A percentile compares a stretch with the other conserved stretches of the same genome.
Evolutionary conservation across 192 early-diverging fungal genomes (phyloP).

Genomic region (Obelidium mucronatum): DNA sequence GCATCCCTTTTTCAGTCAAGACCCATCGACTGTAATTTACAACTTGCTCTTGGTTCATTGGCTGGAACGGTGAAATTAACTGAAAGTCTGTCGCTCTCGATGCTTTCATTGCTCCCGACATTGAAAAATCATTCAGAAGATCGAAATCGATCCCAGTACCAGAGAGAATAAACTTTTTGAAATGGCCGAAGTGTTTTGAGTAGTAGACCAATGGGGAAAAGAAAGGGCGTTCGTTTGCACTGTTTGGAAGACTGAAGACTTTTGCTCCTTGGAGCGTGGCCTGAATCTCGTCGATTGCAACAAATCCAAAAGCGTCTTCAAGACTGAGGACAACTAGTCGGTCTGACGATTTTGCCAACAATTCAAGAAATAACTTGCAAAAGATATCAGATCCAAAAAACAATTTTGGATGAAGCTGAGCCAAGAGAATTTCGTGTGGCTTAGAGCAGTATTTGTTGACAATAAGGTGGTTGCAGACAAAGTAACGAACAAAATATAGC

Average conservation of each 20-base stretch:
- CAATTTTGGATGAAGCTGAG: slow-evolving; percentile 38
- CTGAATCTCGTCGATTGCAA: slow-evolving; percentile 46
- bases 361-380: slow-evolving; percentile 31
- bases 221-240: slow-evolving; percentile 19
- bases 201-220: slow-evolving; percentile 37
- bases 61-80: slow-evolving; percentile 23
- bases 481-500: slow-evolving; percentile 43
- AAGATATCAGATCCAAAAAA: slow-evolving; percentile 46
- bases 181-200: slow-evolving; percentile 35
- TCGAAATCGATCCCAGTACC: slow-evolving; percentile 45
- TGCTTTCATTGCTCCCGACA: slow-evolving; percentile 33
- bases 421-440: slow-evolving; percentile 36
- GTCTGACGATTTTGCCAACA: neutral
- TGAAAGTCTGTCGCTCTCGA: neutral
- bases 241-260: slow-evolving; percentile 23
- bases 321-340: neutral
- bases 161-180: slow-evolving; percentile 38
- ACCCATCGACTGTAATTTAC: slow-evolving; percentile 29
- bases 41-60: slow-evolving; percentile 24
- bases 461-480: slow-evolving; percentile 43
- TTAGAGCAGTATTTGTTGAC: slow-evolving; percentile 30
- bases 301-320: slow-evolving; percentile 26
- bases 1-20: slow-evolving; percentile 20
- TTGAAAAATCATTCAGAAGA: slow-evolving; percentile 24
- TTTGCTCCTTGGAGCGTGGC: neutral